Conservation (phyloP, 2,329 filamentous ascomycete species). For the Clonostachys rosea region DNA sequence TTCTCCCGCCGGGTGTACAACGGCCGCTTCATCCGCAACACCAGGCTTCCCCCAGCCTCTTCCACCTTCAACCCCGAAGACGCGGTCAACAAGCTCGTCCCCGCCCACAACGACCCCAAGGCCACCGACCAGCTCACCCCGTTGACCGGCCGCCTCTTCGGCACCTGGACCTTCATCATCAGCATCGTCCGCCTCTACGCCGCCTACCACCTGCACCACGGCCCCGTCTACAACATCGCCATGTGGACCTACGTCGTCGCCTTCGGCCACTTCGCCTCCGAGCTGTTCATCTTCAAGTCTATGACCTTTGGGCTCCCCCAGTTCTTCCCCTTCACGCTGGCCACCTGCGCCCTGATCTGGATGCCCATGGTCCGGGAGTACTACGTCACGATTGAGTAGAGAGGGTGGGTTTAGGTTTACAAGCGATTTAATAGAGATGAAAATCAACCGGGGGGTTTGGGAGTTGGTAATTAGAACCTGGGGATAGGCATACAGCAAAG, state of each 20-base stretch:
- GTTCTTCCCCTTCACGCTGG: constrained; percentile 48
- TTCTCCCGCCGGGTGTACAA: constrained; percentile 88
- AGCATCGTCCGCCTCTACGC: constrained; percentile 76
- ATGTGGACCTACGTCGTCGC: constrained; percentile 80
- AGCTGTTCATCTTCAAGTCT: constrained; percentile 77
- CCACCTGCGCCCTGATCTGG: constrained; percentile 49
- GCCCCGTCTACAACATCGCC: constrained; percentile 72
- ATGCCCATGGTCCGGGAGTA: constrained; percentile 63
- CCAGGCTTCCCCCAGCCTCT: constrained; percentile 31
- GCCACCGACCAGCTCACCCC: constrained; percentile 62
- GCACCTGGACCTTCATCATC: constrained; percentile 81
- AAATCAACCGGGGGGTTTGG: too few relatives aligned
- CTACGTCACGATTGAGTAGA: constrained; percentile 48
- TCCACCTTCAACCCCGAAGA: constrained; percentile 44
- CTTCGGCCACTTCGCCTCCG: constrained; percentile 70
- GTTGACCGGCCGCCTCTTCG: constrained; percentile 75
- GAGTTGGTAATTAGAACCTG: too few relatives aligned
- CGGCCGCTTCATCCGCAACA: constrained; percentile 52
- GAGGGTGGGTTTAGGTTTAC: too few relatives aligned
- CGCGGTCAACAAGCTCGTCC: constrained; percentile 44
- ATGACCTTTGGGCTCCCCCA: constrained; percentile 59
- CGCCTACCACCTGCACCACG: constrained; percentile 73
- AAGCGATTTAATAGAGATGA: too few relatives aligned
- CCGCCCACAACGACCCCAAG: constrained; percentile 30
- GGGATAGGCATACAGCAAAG: too few relatives aligned